Evolutionary conservation across 306 rosid genomes (phyloP), one percentile per base, ranked within the genome.

Genomic region (Cicer judaicum): DNA sequence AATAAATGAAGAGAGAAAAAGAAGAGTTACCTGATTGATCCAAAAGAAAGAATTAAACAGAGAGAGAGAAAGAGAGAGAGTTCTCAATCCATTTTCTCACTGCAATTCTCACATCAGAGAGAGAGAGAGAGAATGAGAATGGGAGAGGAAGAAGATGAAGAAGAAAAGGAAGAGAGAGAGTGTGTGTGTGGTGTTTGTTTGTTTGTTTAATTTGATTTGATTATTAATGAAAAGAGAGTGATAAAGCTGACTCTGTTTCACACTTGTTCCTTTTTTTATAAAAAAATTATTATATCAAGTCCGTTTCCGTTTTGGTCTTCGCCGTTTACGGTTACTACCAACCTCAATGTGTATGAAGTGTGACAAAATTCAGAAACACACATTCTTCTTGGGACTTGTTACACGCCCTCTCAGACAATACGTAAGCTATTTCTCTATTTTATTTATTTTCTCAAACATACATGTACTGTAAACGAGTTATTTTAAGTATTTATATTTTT

Each of bases 381-480:
- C 44, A 77, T 77, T 68, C 81, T 77, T 68, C 62, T 67, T 24
- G 68, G 75, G 53, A 44, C 49, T 24, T 65, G 79, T 74, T 48
- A 74, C 69, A 7, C 39, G 43, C 15, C 50, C 15, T 8, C 2
- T 7, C 5, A 62, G 36, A 29, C 19, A 6, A 49, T 49, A 48
- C 16, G 36, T 24, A 29, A 4, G 34, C 34, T 29, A 29, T 29
- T 29, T 29, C 5, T 29, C 0, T 29, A 29, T 29, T 29, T 29
- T 29, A 29, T 29, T 29, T 29, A 29, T 29, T 29, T 29, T 29
- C 34, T 29, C 0, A 29, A 29, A 29, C 34, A 29, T 29, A 57
- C 65, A 10, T 14, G 6, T 29, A 29, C 36, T 70, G 40, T 39
- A 38, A 50, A 53, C 2, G 5, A 38, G 11, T 39, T 54, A 54